Evolutionary conservation across 2,329 filamentous ascomycete genomes (phyloP).

Genomic region (Mycosphaerella sp.): DNA sequence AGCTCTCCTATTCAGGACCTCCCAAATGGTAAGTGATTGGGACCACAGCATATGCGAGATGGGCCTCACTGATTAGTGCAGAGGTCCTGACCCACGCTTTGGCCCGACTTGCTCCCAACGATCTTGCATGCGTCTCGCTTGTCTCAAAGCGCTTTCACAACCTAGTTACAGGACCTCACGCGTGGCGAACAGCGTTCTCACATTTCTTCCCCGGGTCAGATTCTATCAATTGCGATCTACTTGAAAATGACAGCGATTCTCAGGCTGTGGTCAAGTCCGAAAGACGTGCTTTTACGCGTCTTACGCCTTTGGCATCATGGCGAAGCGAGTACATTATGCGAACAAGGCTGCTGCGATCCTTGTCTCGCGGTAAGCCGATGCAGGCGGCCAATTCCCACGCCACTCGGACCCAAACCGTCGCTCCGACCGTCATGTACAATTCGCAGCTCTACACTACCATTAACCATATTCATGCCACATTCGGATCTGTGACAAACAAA

Average conservation of each 20-base stretch:
- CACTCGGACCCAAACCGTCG: conserved; percentile 57
- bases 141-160: conserved; percentile 83
- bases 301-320: conserved; percentile 85
- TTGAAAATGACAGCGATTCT: conserved; percentile 44
- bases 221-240: conserved; percentile 40
- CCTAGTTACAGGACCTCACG: conserved; percentile 83
- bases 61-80: conserved; percentile 37
- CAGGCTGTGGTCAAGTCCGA: conserved; percentile 60
- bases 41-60: background rate
- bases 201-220: conserved; percentile 80
- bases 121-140: conserved; percentile 72
- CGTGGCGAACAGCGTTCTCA: conserved; percentile 87
- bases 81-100: conserved; percentile 89
- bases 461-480: conserved; percentile 72
- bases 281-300: conserved; percentile 69
- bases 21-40: conserved; percentile 65
- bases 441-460: conserved; percentile 74
- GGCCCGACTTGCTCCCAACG: conserved; percentile 80
- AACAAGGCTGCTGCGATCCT: conserved; percentile 72
- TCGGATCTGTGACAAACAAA: conserved; percentile 59
- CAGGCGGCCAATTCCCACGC: conserved; percentile 51
- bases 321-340: conserved; percentile 89
- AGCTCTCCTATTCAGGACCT: conserved; percentile 52
- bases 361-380: conserved; percentile 71
- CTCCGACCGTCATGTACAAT: conserved; percentile 75